Base-by-base conservation (phyloP, 1,284 basidiomycete species). In the Leccinum olivaceoglutinosum region DNA sequence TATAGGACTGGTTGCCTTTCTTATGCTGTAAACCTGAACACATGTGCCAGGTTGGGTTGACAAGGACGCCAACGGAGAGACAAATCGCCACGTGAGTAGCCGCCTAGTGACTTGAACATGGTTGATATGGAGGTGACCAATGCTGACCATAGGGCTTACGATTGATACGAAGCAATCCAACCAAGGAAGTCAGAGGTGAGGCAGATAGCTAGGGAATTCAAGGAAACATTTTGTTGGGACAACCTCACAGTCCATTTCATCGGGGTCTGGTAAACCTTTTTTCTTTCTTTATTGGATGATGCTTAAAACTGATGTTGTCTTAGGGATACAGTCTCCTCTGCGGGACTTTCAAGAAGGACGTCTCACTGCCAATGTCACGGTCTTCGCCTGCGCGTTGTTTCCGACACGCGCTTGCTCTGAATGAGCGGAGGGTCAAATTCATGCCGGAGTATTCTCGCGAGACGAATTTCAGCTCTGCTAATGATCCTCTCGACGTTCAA, bases 271-370 rank as follows among this genome's bases (percentile, higher is more conserved):
- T 81, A 61, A 60, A 38, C 29, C 11, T 25, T 54, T 21, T 25
- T 16, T 29, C 25, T 14, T 46, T 67, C 14, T 59, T 29, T 1
- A 56, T 32, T 8, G 29, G 14, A 55, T 55, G n/a, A 49, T 16
- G 29, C 12, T 9, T 6, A 5, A 29, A n/a, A 29, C 14, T 55
- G 8, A 34, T 16, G 9, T 55, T 29, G 11, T 29, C 44, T 18
- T 18, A 81, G 80, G 81, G 81, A 81, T 65, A 79, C 79, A 1
- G 77, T 80, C 2, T 78, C 76, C 1, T 77, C 76, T 2, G 68
- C 79, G 3, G 77, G 77, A 1, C 39, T 76, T 12, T 21, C 69
- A 5, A 66, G 66, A 49, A 63, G 59, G 6, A 72, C 3, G 66
- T 65, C 12, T 67, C 75, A 4, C 73, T 78, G 6, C 66, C 67